Percentiles rank a stretch among this genome's conserved stretches.
These are phyloP conservation scores for Ceriops tagal DNA, from an alignment of 345 rosid species.

Conservation along the genomic window DNA sequence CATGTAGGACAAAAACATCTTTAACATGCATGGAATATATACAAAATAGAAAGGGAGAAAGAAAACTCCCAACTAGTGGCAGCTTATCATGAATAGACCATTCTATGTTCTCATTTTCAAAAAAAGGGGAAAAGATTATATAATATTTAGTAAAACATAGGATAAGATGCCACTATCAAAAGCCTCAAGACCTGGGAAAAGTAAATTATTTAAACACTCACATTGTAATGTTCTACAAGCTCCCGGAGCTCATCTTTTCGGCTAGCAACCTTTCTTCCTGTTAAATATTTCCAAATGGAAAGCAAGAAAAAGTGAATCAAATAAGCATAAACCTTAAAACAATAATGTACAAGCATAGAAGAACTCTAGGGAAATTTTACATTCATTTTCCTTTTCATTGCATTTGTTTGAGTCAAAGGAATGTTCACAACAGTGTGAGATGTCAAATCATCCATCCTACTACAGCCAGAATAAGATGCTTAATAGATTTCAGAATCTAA, in stretches of 20 bases:
- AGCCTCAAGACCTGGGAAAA: neutral
- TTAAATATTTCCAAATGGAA: constrained; percentile 19
- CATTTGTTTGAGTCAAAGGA: neutral
- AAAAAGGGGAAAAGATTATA: neutral
- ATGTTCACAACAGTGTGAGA: neutral
- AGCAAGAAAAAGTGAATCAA: constrained; percentile 5
- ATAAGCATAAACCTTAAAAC: constrained; percentile 2
- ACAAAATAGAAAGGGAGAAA: neutral
- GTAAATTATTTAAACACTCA: constrained; percentile 35
- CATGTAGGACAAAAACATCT: neutral
- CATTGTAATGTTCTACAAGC: constrained; percentile 85
- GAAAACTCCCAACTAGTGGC: neutral
- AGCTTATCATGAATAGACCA: no score
- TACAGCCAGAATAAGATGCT: no score
- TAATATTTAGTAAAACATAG: neutral
- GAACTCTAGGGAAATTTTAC: neutral
- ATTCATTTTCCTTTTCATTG: neutral
- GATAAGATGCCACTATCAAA: neutral
- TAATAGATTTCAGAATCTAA: no score
- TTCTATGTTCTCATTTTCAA: no score
- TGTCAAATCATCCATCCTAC: no score
- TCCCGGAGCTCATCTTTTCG: constrained; percentile 82
- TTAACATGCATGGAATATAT: neutral
- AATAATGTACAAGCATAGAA: neutral
- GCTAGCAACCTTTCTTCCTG: constrained; percentile 77